Evolutionary conservation across 2,329 filamentous ascomycete species (phyloP).

Genomic region (Tolypocladium ophioglossoides): DNA sequence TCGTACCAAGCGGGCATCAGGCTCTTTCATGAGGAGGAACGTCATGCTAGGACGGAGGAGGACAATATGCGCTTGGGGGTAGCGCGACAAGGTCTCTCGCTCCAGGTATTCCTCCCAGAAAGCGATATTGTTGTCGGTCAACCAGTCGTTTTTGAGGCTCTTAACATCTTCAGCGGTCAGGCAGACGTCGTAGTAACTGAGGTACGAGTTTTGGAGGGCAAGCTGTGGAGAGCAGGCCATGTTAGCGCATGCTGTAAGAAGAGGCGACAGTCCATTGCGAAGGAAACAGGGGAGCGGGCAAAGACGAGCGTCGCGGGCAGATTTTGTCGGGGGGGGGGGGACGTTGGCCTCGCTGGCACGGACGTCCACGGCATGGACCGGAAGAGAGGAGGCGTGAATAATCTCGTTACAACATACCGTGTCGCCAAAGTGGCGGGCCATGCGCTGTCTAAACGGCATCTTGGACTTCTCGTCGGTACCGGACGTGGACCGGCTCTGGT

Average conservation of each 20-base stretch:
- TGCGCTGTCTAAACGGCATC: conserved; percentile 29
- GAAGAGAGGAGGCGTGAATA: background rate
- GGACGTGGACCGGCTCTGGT: background rate
- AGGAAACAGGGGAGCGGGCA: background rate
- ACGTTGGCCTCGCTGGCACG: background rate
- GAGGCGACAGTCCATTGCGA: background rate
- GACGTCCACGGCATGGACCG: background rate
- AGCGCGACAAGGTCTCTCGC: conserved; percentile 71
- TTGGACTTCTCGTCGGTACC: conserved; percentile 3
- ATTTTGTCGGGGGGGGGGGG: background rate
- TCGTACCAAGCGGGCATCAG: conserved; percentile 42
- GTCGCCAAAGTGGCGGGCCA: conserved; percentile 37
- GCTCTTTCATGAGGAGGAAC: conserved; percentile 75
- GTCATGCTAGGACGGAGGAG: conserved; percentile 89
- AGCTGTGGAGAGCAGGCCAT: conserved; percentile 30
- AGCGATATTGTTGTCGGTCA: conserved; percentile 93
- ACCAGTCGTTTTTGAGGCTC: conserved; percentile 83
- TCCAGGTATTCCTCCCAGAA: conserved; percentile 99
- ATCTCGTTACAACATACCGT: conserved; percentile 22
- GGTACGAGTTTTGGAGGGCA: conserved; percentile 25
- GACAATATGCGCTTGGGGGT: conserved; percentile 74
- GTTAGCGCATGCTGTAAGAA: background rate
- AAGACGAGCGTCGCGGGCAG: background rate
- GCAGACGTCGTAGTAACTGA: conserved; percentile 31
- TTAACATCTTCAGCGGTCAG: conserved; percentile 83